phyloP scores from a whole-genome alignment of 2,329 filamentous ascomycete species.

The Phaeosphaeriaceae sp. region DNA sequence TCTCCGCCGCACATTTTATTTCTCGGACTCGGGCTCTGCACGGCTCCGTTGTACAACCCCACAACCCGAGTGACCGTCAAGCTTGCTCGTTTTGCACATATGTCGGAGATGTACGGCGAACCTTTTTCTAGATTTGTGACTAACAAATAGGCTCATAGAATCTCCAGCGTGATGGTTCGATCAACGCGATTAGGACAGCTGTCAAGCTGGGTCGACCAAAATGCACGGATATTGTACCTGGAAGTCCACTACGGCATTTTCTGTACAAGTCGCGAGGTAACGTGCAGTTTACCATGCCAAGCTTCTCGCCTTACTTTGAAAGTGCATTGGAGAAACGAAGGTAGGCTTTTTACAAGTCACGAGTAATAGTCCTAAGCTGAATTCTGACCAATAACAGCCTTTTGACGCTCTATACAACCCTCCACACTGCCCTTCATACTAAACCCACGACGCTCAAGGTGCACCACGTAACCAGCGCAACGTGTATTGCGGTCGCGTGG shows the following conservation, averaged over 20 bases:
- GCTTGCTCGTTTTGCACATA: not conserved
- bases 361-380: too few relatives aligned
- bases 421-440: conserved; percentile 85
- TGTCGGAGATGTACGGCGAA: not conserved
- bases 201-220: conserved; percentile 73
- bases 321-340: conserved; percentile 67
- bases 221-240: conserved; percentile 77
- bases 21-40: conserved; percentile 5
- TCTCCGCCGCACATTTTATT: not conserved
- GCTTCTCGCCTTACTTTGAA: conserved; percentile 73
- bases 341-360: conserved; percentile 43
- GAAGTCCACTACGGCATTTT: conserved; percentile 85
- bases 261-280: conserved; percentile 94
- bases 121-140: not conserved
- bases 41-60: not conserved
- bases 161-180: conserved; percentile 74
- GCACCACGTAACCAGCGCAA: conserved; percentile 77
- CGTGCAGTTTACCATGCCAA: conserved; percentile 94
- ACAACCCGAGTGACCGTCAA: conserved; percentile 1
- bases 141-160: conserved; percentile 10
- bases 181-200: conserved; percentile 75
- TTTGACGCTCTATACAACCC: conserved; percentile 81
- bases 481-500: conserved; percentile 81
- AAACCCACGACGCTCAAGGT: conserved; percentile 87
- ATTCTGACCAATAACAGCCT: conserved; percentile 13